Percentiles rank a stretch among this genome's conserved stretches.
Conservation (phyloP, 2,329 filamentous ascomycete species). For the Aspergillus sp. region DNA sequence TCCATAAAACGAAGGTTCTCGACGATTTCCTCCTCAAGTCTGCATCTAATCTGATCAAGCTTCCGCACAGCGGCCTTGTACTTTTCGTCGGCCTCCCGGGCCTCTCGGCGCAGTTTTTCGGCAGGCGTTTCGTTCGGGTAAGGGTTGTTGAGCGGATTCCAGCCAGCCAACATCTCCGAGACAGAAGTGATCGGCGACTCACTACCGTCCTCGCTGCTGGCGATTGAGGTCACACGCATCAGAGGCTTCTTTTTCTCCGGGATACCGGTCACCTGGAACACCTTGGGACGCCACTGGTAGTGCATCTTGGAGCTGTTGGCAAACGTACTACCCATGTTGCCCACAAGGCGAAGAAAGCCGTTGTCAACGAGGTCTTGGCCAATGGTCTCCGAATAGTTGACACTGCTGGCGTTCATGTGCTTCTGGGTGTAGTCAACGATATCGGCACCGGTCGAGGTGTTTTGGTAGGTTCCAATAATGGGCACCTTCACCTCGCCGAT, state of each 20-base stretch:
- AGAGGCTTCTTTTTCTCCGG: constrained; percentile 81
- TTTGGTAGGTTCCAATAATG: constrained; percentile 90
- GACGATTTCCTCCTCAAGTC: constrained; percentile 92
- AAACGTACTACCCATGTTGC: constrained; percentile 92
- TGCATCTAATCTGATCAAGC: constrained; percentile 86
- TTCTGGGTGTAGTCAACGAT: constrained; percentile 95
- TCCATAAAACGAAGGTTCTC: constrained; percentile 94
- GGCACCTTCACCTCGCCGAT: constrained; percentile 91
- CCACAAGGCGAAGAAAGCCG: constrained; percentile 85
- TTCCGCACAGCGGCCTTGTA: constrained; percentile 86
- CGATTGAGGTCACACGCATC: constrained; percentile 71
- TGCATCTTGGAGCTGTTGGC: constrained; percentile 97
- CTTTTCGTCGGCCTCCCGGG: constrained; percentile 83
- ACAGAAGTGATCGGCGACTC: constrained; percentile 84
- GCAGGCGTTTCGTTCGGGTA: constrained; percentile 91
- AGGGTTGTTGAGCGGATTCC: constrained; percentile 88
- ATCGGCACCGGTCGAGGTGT: constrained; percentile 85
- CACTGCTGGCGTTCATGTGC: constrained; percentile 76
- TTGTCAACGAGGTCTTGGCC: constrained; percentile 87
- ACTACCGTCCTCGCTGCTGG: constrained; percentile 58
- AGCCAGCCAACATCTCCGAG: constrained; percentile 84
- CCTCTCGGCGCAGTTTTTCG: constrained; percentile 84
- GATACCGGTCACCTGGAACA: constrained; percentile 82
- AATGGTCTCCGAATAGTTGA: constrained; percentile 90
- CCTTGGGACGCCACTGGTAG: constrained; percentile 94